phyloP scores from a whole-genome alignment of 176 grass and related monocot genomes.

The Phyllostachys edulis region DNA sequence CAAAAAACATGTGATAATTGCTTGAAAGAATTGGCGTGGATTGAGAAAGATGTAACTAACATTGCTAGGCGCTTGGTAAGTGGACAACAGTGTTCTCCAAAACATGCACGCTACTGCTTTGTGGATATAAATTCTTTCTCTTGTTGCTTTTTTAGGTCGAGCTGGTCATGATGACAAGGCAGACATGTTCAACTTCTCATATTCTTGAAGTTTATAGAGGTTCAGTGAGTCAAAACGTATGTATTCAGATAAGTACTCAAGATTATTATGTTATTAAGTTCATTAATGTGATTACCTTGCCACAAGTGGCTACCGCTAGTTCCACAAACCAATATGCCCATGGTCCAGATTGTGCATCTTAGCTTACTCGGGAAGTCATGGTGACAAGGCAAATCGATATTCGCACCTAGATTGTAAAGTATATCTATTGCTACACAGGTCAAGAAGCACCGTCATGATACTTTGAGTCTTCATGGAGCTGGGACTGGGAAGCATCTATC shows the following conservation, averaged over 20 bases:
- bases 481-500: constrained; percentile 73
- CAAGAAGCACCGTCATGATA: constrained; percentile 80
- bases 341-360: background rate
- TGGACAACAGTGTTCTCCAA: too few species aligned
- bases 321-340: background rate
- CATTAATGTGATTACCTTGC: background rate
- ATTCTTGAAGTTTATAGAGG: constrained; percentile 95
- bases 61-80: too few species aligned
- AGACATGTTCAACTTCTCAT: constrained; percentile 58
- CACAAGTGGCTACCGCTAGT: background rate
- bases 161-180: constrained; percentile 46
- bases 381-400: background rate
- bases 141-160: constrained; percentile 60
- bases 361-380: background rate
- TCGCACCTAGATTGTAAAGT: background rate
- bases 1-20: too few species aligned
- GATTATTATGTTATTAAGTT: constrained; percentile 3
- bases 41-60: too few species aligned
- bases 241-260: constrained; percentile 11
- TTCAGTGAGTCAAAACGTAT: constrained; percentile 82
- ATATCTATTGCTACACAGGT: constrained; percentile 44
- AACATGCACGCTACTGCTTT: too few species aligned
- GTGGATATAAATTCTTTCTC: too few species aligned
- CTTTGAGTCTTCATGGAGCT: constrained; percentile 73
- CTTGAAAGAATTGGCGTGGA: too few species aligned